Evolutionary conservation across 345 rosid species (phyloP).

Genomic region (Gynandropsis gynandra): DNA sequence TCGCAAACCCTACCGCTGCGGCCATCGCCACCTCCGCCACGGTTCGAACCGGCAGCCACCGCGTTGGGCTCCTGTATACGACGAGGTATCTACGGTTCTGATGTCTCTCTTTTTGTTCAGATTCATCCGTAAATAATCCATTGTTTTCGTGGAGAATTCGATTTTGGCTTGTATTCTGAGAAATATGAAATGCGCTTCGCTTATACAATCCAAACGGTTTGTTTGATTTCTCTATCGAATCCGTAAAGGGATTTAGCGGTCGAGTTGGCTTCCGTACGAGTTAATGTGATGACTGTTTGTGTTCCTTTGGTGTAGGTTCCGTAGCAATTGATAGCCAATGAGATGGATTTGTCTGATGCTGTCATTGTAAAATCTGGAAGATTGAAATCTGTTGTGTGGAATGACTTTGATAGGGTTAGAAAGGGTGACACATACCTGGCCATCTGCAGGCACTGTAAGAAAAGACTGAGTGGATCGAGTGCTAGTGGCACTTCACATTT

Average conservation of each 20-base stretch:
- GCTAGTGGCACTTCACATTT: slow-evolving; percentile 81
- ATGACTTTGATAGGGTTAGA: slow-evolving; percentile 71
- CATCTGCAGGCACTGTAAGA: slow-evolving; percentile 76
- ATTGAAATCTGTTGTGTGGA: slow-evolving; percentile 82
- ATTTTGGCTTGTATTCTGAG: no score
- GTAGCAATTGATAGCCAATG: slow-evolving; percentile 24
- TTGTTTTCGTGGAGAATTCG: no score
- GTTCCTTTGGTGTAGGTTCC: slow-evolving; percentile 22
- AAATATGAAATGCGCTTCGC: no score
- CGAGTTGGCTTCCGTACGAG: no score
- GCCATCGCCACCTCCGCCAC: slow-evolving; percentile 16
- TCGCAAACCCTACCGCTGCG: slow-evolving; percentile 30
- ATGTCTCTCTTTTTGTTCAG: neutral
- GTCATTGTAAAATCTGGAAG: slow-evolving; percentile 64
- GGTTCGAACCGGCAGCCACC: slow-evolving; percentile 6
- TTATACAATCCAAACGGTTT: no score
- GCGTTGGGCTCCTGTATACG: neutral
- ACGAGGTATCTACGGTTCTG: slow-evolving; percentile 5
- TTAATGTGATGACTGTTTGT: neutral
- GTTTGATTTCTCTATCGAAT: no score
- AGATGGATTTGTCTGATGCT: slow-evolving; percentile 77
- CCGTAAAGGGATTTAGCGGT: no score
- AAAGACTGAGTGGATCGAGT: slow-evolving; percentile 71
- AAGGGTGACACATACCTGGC: slow-evolving; percentile 64
- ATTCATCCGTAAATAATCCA: no score